Evolutionary conservation across 2,329 filamentous ascomycete genomes (phyloP).

Genomic region (Epicoccum nigrum): DNA sequence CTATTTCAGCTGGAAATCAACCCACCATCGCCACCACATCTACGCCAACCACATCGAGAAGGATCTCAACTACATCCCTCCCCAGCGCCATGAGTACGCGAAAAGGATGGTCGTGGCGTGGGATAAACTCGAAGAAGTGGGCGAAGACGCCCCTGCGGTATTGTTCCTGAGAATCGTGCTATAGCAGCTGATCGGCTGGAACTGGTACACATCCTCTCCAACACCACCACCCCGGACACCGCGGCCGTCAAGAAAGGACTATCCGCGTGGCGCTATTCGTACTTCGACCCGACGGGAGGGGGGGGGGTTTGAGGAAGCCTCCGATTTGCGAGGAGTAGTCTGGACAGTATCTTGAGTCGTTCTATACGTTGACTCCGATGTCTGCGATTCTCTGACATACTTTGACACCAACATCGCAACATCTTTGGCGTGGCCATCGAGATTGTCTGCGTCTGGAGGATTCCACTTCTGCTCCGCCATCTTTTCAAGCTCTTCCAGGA

Average conservation of each 20-base stretch:
- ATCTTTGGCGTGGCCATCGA: constrained; percentile 40
- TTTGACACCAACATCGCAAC: constrained; percentile 33
- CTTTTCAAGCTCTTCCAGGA: constrained; percentile 72
- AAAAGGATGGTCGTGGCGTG: not conserved
- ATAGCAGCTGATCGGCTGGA: not conserved
- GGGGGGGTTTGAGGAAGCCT: constrained; percentile 1
- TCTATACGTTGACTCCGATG: constrained; percentile 21
- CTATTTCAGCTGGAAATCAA: not conserved
- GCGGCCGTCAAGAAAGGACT: too few species aligned
- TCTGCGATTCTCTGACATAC: constrained; percentile 31
- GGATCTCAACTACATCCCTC: not conserved
- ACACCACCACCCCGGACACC: too few species aligned
- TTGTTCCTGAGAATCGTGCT: not conserved
- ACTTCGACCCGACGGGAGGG: not conserved
- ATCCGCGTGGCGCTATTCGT: too few species aligned
- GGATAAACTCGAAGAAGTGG: not conserved
- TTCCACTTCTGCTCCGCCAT: constrained; percentile 64
- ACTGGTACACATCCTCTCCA: not conserved
- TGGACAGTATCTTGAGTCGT: constrained; percentile 33
- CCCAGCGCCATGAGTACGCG: not conserved
- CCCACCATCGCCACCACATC: not conserved
- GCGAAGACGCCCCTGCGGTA: not conserved
- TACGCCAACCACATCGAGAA: constrained; percentile 1
- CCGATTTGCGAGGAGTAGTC: constrained; percentile 23
- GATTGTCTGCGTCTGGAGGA: constrained; percentile 30